Base-by-base conservation (phyloP, 2,329 filamentous ascomycete species). In the Nemania abortiva region DNA sequence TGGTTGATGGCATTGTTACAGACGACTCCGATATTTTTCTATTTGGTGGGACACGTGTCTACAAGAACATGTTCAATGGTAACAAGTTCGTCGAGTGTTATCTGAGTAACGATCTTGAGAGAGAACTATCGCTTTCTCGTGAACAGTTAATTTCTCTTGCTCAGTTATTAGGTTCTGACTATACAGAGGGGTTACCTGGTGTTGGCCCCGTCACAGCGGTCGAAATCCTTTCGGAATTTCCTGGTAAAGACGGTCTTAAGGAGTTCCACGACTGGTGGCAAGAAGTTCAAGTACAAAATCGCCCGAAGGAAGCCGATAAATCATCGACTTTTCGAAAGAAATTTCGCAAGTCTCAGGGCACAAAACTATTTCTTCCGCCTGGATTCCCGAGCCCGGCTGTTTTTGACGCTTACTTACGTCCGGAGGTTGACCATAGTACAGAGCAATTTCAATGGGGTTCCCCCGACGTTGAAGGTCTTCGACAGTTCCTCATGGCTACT, bases 1-100 rank as follows among this genome's bases (percentile, higher is more conserved):
- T 98, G 0, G 97, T 99, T 9, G 97, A 99, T 78, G 96, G 97
- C 13, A 97, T 99, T 70, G 95, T 99, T 34, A 99, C 97, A 0
- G 96, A 99, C 76, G 96, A 99, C 79, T 97, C 92, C 2, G 96
- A 99, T 83, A 97, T 91, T 0, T 99, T 99, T 77, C 87, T 99
- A 0, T 99, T 99, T 79, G 97, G 96, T 20, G 97, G 96, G 45
- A 99, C 94, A 0, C 88, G 95, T 20, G 92, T 99, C 24, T 99
- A 99, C 86, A 99, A 99, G 81, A 99, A 99, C 84, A 97, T 99
- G 94, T 99, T 99, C 85, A 99, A 98, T 81, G 91, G 94, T 75
- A 96, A 96, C 80, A 99, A 99, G 79, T 97, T 94, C 75, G 96
- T 99, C 50, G 96, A 99, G 82, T 98, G 96, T 81, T 99, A 98